Conservation (phyloP, 305 asterid species). For the Striga hermonthica region DNA sequence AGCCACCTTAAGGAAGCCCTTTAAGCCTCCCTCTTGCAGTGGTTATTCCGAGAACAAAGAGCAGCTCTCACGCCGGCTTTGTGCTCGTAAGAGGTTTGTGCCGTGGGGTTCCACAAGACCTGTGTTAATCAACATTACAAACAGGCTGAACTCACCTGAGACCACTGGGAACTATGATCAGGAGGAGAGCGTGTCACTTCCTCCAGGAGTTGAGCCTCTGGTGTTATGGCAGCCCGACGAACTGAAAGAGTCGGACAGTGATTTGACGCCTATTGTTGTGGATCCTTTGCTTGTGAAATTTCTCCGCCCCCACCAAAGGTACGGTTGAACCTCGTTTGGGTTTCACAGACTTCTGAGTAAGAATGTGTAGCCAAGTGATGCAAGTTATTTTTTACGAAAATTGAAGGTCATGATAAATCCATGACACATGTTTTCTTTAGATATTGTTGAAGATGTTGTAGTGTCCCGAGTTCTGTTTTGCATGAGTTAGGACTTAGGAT, state of each 20-base stretch:
- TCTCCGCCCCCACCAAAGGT: slow-evolving; percentile 99
- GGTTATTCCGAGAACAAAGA: slow-evolving; percentile 68
- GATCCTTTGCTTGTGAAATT: slow-evolving; percentile 85
- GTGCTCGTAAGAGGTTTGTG: slow-evolving; percentile 89
- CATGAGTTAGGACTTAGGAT: slow-evolving; percentile 13
- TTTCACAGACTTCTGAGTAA: slow-evolving; percentile 17
- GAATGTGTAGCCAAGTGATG: slow-evolving; percentile 21
- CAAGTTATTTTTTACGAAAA: slow-evolving; percentile 8
- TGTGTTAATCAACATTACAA: slow-evolving; percentile 60
- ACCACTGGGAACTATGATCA: slow-evolving; percentile 42
- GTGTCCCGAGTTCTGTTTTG: slow-evolving; percentile 20
- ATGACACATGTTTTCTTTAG: slow-evolving; percentile 17
- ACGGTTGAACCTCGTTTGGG: slow-evolving; percentile 13
- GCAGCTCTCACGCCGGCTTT: slow-evolving; percentile 69
- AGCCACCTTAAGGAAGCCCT: slow-evolving; percentile 69
- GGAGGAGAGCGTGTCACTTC: slow-evolving; percentile 57
- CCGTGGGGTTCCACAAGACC: slow-evolving; percentile 95
- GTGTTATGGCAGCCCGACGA: slow-evolving; percentile 87
- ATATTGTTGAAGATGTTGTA: slow-evolving; percentile 12
- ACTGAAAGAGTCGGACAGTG: slow-evolving; percentile 38
- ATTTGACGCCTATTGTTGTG: slow-evolving; percentile 48
- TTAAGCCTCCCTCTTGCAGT: slow-evolving; percentile 77
- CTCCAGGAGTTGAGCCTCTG: slow-evolving; percentile 83
- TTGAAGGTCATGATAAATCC: slow-evolving; percentile 19
- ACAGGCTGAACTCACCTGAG: slow-evolving; percentile 44